Evolutionary conservation across 495 filamentous ascomycete genomes (phyloP), one percentile per base, ranked within the genome.

Genomic region (Hyphodiscus hymeniophilus): DNA sequence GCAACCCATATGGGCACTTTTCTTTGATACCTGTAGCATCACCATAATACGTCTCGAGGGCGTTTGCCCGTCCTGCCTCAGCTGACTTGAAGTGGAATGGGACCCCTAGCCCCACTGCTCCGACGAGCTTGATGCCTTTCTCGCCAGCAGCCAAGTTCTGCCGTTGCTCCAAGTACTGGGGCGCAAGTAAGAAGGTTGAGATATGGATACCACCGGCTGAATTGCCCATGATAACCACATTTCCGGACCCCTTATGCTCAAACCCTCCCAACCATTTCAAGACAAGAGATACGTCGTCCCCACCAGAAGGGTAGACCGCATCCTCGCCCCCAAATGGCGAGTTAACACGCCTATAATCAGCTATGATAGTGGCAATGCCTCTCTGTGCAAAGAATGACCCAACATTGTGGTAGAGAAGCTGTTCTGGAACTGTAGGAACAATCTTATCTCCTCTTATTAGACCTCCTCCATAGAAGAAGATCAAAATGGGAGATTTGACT

Each of bases 401-500:
- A 6, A 70, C 33, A 39, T 70, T 72, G 16, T 50, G 47, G 38
- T 66, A 68, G 0, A 66, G 46, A 18, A 72, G 38, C 7, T 57
- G 54, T 12, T 62, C 55, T 0, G 61, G 53, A 16, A 58, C 57
- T 5, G 47, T 35, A 21, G 62, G 57, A 10, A 59, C 53, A 21
- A 61, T 61, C 30, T 59, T 62, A 22, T 55, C 47, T 7, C 69
- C 69, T 35, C 52, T 17, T 11, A 63, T 53, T 28, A 71, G 59
- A 24, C 69, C 69, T 38, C 69, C 69, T 16, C 69, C 69, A 45
- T 72, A 66, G 8, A 68, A 38, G 56, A 67, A 72, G 12, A 70
- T 41, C 42, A 72, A 60, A 7, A 72, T 63, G 17, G 63, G 57
- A 17, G 53, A 40, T 16, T 38, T 16, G 10, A 30, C 6, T 24